Evolutionary conservation across 2,329 filamentous ascomycete genomes (phyloP), one percentile per base, ranked within the genome.

Genomic region (Tolypocladium tropicale): DNA sequence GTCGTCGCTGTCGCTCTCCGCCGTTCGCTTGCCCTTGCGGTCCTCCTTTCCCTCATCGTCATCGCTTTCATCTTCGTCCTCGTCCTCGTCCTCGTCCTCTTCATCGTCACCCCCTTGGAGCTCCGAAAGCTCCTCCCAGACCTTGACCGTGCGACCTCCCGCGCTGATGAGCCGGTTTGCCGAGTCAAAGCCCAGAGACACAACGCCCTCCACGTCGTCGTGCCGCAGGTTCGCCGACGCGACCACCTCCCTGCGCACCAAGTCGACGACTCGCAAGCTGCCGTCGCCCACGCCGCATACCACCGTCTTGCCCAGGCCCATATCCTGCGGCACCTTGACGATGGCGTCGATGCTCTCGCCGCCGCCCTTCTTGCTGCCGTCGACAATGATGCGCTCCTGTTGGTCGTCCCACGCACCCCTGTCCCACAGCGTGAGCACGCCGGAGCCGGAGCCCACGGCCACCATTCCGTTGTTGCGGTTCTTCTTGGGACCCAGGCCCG

Each of bases 351-450:
- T 74, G 58, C 88, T 90, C 69, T 95, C 91, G 49, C 83, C 89
- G 10, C 83, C 86, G 23, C 71, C 73, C 62, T 73, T 37, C 16
- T 46, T 78, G 21, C 78, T 80, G 11, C 77, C 73, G 61, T 90
- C 85, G 10, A 96, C 83, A 52, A 88, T 83, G 64, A 96, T 88
- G 54, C 91, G 82, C 72, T 95, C 91, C 63, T 95, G 89, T 69
- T 96, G 90, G 69, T 97, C 93, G 66, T 95, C 92, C 93, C 94
- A 97, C 1, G 89, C 84, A 1, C 93, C 93, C 62, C 87, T 88
- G 70, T 99, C 93, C 92, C 94, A 99, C 7, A 97, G 75, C 5
- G 92, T 96, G 60, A 97, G 70, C 1, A 96, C 84, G 3, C 94
- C 94, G 46, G 83, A 86, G 21, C 83, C 86, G 30, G 80, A 84